Evolutionary conservation across 176 grass and related monocot species (phyloP), one percentile per base, ranked within the genome.

Genomic region (Oryza coarctata): DNA sequence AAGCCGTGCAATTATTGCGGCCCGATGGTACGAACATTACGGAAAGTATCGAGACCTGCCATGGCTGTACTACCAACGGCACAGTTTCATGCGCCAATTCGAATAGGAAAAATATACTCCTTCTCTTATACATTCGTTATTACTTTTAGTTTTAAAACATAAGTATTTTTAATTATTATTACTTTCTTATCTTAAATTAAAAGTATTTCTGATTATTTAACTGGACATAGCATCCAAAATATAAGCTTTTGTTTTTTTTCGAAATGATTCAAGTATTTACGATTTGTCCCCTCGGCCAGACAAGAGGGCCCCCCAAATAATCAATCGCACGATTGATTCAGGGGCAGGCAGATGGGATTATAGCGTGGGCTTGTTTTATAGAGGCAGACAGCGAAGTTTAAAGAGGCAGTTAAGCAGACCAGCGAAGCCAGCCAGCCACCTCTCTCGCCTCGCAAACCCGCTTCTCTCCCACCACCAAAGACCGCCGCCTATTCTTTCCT

Each of bases 381-480:
- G 36, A 73, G 80, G 4, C 20, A 32, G 80, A 13, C 20, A 32
- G 27, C 7, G 32, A 82, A 26, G 40, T 35, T 68, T 36, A 22
- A 75, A 74, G 62, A 44, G 33, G 72, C 64, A 31, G 77, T 34
- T 57, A 65, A 83, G 47, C 80, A 25, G 66, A 33, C 74, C 74
- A 55, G 50, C 38, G 49, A 61, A 41, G 79, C 62, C 30, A 45
- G 52, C 36, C 26, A 41, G 45, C 65, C 33, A 77, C 83, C 61
- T 71, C 76, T 76, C 79, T 89, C 82, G 83, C 82, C 26, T 74
- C 75, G 27, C 71, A 49, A 49, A 33, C 75, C 74, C 79, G 68
- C 83, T 78, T 32, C 79, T 66, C 73, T 68, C 60, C 85, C 89
- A 80, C 69, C 79, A 66, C 52, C 50, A 20, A n/a, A 4, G 7